Conservation (phyloP, 208 protist genomes). For the Herpetomonas tarakana region DNA sequence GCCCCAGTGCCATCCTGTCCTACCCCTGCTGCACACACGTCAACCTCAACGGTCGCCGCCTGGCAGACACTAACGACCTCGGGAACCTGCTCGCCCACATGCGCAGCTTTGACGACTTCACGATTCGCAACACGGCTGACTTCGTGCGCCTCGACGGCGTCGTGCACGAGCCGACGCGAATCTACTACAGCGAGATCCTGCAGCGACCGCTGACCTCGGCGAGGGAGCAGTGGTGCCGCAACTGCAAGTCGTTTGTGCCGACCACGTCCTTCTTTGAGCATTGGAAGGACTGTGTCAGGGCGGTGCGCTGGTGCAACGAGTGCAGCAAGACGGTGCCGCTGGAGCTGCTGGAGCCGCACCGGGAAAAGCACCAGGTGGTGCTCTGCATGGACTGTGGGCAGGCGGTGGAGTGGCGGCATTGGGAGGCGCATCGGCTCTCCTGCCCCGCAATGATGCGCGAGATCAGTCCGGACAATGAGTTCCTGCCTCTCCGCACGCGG, state of each 20-base stretch:
- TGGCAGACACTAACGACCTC: slow-evolving; percentile 89
- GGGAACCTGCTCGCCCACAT: slow-evolving; percentile 83
- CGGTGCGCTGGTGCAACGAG: slow-evolving; percentile 84
- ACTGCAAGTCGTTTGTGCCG: slow-evolving; percentile 85
- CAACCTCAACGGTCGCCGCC: slow-evolving; percentile 69
- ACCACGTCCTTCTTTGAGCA: slow-evolving; percentile 65
- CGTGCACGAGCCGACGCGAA: slow-evolving; percentile 88
- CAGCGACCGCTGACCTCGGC: slow-evolving; percentile 35
- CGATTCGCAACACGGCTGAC: slow-evolving; percentile 63
- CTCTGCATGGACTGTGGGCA: slow-evolving; percentile 87
- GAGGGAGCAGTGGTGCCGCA: slow-evolving; percentile 86
- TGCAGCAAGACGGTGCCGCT: slow-evolving; percentile 79
- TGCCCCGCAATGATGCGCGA: slow-evolving; percentile 88
- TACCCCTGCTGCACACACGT: slow-evolving; percentile 58
- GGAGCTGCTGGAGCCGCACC: slow-evolving; percentile 75
- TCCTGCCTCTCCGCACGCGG: slow-evolving; percentile 81
- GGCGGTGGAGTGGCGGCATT: slow-evolving; percentile 85
- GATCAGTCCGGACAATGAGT: slow-evolving; percentile 84
- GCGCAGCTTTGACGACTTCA: slow-evolving; percentile 80
- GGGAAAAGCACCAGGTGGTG: slow-evolving; percentile 89
- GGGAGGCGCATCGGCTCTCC: slow-evolving; percentile 85
- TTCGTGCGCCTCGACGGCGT: slow-evolving; percentile 77
- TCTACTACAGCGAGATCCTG: slow-evolving; percentile 79
- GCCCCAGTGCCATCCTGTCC: slow-evolving; percentile 50
- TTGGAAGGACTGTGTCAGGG: slow-evolving; percentile 67